Percentiles rank a stretch among this genome's conserved stretches.
Conservation (phyloP, 306 rosid genomes). For the Phaseolus lunatus region DNA sequence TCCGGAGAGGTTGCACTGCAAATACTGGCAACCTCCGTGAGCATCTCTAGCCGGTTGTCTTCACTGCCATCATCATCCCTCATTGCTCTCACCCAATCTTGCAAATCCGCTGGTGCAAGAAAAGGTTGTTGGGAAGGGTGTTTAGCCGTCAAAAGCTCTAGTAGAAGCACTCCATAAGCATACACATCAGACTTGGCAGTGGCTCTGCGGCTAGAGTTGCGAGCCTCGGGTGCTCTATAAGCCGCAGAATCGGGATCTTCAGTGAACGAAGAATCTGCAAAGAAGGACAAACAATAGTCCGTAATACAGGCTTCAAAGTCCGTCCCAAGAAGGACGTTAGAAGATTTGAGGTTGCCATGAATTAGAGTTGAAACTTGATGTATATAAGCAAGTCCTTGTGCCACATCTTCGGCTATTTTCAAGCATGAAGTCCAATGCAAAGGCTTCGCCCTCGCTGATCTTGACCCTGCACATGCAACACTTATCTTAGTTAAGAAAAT, state of each 20-base stretch:
- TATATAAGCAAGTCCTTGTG: slow-evolving; percentile 87
- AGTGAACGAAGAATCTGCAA: slow-evolving; percentile 55
- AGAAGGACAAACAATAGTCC: slow-evolving; percentile 71
- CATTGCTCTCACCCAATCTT: slow-evolving; percentile 83
- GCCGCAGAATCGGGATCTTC: slow-evolving; percentile 73
- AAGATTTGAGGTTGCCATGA: slow-evolving; percentile 88
- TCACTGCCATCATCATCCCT: slow-evolving; percentile 77
- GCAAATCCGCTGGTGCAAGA: slow-evolving; percentile 73
- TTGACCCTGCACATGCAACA: slow-evolving; percentile 68
- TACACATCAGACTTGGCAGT: slow-evolving; percentile 78
- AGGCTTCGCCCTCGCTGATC: slow-evolving; percentile 86
- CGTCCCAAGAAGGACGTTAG: slow-evolving; percentile 83
- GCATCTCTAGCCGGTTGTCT: slow-evolving; percentile 80
- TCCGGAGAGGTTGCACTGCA: slow-evolving; percentile 86
- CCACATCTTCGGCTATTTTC: slow-evolving; percentile 95
- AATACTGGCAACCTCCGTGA: slow-evolving; percentile 87
- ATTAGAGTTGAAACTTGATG: slow-evolving; percentile 72
- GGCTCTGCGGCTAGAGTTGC: slow-evolving; percentile 60
- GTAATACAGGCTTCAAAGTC: slow-evolving; percentile 92
- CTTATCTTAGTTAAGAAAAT: slow-evolving; percentile 22
- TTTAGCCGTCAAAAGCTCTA: slow-evolving; percentile 93
- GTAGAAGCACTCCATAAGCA: slow-evolving; percentile 74
- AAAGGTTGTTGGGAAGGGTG: slow-evolving; percentile 85
- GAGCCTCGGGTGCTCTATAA: slow-evolving; percentile 78
- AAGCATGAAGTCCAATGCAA: slow-evolving; percentile 98